These are phyloP conservation scores for Durio zibethinus DNA, from an alignment of 345 rosid genomes.

Conservation along the genomic window DNA sequence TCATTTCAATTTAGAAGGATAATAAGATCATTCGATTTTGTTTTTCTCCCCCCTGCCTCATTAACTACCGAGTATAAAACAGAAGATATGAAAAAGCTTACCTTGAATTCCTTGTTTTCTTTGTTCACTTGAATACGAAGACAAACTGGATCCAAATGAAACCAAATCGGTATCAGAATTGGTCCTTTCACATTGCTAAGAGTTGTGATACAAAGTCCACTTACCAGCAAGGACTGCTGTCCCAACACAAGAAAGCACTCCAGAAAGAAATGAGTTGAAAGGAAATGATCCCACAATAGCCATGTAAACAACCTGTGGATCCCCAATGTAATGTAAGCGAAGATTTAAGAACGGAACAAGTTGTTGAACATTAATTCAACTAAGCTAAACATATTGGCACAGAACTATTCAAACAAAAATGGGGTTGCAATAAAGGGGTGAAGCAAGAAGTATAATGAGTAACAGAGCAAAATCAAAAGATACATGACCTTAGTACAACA, in stretches of 20 bases:
- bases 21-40: not conserved
- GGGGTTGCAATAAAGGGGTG: not conserved
- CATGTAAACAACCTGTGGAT: conserved; percentile 81
- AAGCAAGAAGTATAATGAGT: not conserved
- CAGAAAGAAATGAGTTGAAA: conserved; percentile 94
- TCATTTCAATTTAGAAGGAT: not conserved
- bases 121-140: conserved; percentile 99
- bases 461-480: not conserved
- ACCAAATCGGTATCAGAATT: conserved; percentile 4
- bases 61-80: not conserved
- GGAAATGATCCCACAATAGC: conserved; percentile 97
- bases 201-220: conserved; percentile 12
- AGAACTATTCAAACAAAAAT: not conserved
- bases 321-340: not conserved
- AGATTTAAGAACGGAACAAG: not conserved
- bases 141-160: conserved; percentile 55
- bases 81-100: conserved; percentile 10
- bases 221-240: conserved; percentile 97
- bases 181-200: not conserved
- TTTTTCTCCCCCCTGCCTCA: not conserved
- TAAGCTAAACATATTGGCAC: not conserved
- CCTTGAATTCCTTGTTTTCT: conserved; percentile 99
- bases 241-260: conserved; percentile 92
- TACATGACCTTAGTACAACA: not conserved
- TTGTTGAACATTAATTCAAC: not conserved